Evolutionary conservation across 805 yeast species (phyloP).

Genomic region (Ogataea minuta): DNA sequence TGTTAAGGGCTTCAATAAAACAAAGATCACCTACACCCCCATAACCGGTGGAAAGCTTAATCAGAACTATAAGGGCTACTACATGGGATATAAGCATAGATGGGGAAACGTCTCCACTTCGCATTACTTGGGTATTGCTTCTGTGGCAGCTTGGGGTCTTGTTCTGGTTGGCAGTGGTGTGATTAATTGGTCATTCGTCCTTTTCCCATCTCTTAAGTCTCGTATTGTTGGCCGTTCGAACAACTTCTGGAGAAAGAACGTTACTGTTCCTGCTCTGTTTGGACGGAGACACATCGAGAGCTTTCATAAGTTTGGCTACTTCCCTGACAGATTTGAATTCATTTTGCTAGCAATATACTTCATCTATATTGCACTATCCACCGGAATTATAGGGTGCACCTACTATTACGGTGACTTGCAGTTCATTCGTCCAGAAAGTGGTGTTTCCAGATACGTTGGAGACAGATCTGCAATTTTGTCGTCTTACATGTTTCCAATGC

Average conservation of each 20-base stretch:
- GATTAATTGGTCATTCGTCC: slow-evolving; percentile 39
- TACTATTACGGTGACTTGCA: slow-evolving; percentile 27
- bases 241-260: slow-evolving; percentile 28
- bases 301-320: slow-evolving; percentile 27
- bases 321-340: slow-evolving; percentile 55
- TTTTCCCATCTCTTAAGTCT: slow-evolving; percentile 39
- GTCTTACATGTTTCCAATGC: slow-evolving; percentile 47
- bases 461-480: slow-evolving; percentile 54
- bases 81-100: slow-evolving; percentile 29
- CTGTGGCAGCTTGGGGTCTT: slow-evolving; percentile 48
- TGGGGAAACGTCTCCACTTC: slow-evolving; percentile 40
- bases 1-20: slow-evolving; percentile 32
- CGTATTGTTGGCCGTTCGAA: slow-evolving; percentile 30
- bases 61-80: slow-evolving; percentile 27
- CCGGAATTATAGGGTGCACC: slow-evolving; percentile 23
- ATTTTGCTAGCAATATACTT: slow-evolving; percentile 42
- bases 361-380: slow-evolving; percentile 21
- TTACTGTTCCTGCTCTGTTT: slow-evolving; percentile 25
- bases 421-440: too few relatives aligned
- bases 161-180: slow-evolving; percentile 42
- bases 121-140: slow-evolving; percentile 44
- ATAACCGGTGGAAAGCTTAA: slow-evolving; percentile 26
- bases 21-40: slow-evolving; percentile 37
- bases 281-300: slow-evolving; percentile 24
- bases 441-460: slow-evolving; percentile 38